phyloP scores from a whole-genome alignment of 2,329 filamentous ascomycete species.

The Ophiobolus disseminans region DNA sequence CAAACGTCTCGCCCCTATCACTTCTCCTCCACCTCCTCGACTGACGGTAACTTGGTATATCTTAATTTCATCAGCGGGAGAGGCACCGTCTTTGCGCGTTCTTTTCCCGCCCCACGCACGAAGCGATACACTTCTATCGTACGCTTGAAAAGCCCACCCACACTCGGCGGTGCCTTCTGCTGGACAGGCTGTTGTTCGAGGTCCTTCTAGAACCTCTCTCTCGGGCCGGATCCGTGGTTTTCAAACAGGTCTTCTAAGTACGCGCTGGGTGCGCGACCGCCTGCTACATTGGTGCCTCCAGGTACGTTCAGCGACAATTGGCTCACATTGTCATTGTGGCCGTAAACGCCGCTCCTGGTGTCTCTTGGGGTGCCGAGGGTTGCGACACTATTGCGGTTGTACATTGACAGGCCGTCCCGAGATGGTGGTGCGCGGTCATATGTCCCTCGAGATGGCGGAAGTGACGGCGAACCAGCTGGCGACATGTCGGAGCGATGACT shows the following conservation, averaged over 20 bases:
- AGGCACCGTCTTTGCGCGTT: not conserved
- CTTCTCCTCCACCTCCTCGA: not conserved
- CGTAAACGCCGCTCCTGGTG: conserved; percentile 40
- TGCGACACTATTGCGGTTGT: conserved; percentile 48
- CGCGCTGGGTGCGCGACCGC: conserved; percentile 80
- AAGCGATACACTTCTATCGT: conserved; percentile 6
- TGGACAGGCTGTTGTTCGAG: conserved; percentile 19
- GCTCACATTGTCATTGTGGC: conserved; percentile 61
- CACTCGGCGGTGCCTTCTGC: conserved; percentile 9
- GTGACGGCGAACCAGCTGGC: conserved; percentile 44
- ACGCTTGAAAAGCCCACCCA: not conserved
- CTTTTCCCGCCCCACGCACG: not conserved
- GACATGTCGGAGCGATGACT: conserved; percentile 42
- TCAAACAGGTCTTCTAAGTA: conserved; percentile 91
- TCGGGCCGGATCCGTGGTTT: conserved; percentile 62
- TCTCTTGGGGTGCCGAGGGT: conserved; percentile 43
- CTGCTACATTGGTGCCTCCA: conserved; percentile 53
- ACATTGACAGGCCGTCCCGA: conserved; percentile 40
- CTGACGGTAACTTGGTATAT: not conserved
- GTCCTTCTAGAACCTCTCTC: conserved; percentile 42
- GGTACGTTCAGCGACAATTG: conserved; percentile 70
- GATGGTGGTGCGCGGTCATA: conserved; percentile 44
- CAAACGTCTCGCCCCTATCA: too few relatives aligned
- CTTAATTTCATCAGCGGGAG: not conserved
- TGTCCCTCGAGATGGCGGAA: conserved; percentile 44